These are phyloP conservation scores for Tricharina praecox DNA, from an alignment of 495 filamentous ascomycete genomes.

Conservation along the genomic window DNA sequence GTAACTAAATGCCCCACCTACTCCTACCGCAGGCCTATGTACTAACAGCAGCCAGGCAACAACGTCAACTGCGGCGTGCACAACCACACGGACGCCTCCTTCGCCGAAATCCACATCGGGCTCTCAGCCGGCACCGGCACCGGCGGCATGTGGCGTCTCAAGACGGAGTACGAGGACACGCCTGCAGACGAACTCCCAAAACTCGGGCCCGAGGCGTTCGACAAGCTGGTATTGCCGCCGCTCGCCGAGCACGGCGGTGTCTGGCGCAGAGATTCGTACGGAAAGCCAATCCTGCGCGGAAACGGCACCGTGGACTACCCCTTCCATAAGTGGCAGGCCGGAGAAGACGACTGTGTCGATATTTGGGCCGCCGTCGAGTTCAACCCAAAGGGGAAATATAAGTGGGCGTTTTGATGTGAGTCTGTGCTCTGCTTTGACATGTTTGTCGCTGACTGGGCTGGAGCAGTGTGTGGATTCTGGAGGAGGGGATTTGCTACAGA, in stretches of 20 bases:
- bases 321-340: slow-evolving; percentile 18
- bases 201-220: not conserved
- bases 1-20: too few species aligned
- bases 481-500: too few species aligned
- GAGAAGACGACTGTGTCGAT: slow-evolving; percentile 6
- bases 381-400: too few species aligned
- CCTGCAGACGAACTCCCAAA: not conserved
- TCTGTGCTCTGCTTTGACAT: too few species aligned
- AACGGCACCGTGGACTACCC: slow-evolving; percentile 8
- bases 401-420: too few species aligned
- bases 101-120: slow-evolving; percentile 12
- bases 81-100: slow-evolving; percentile 10
- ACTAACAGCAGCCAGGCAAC: too few species aligned
- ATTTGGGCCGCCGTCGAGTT: slow-evolving; percentile 16
- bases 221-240: not conserved
- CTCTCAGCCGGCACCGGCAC: slow-evolving; percentile 10
- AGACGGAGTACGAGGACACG: not conserved
- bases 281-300: not conserved
- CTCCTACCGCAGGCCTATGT: too few species aligned
- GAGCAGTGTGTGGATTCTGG: too few species aligned
- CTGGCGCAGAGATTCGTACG: not conserved
- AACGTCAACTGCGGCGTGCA: slow-evolving; percentile 13
- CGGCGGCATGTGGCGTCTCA: slow-evolving; percentile 16
- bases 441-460: too few species aligned
- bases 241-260: not conserved